These are phyloP conservation scores for Emmonsia crescens DNA, from an alignment of 2,329 filamentous ascomycete species.

Conservation along the genomic window DNA sequence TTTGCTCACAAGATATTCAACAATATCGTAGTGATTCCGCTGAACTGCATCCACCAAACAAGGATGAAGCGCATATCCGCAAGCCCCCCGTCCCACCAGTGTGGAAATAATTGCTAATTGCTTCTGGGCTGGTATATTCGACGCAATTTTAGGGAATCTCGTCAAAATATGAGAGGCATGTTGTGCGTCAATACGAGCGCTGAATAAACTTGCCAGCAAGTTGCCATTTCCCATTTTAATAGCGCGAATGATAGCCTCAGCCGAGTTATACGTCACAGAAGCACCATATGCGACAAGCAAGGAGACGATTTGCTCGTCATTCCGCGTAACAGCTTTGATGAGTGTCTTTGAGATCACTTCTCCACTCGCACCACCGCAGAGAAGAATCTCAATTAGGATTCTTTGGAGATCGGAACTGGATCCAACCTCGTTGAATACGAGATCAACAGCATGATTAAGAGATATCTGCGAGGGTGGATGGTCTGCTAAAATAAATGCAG, in stretches of 20 bases:
- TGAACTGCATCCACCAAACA: conserved; percentile 15
- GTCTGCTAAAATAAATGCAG: conserved; percentile 45
- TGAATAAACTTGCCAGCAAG: conserved; percentile 39
- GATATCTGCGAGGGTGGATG: conserved; percentile 41
- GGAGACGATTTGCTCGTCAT: conserved; percentile 45
- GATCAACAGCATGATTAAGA: conserved; percentile 42
- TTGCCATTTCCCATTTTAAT: conserved; percentile 39
- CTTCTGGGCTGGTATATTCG: conserved; percentile 9
- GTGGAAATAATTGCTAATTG: conserved; percentile 14
- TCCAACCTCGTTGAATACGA: conserved; percentile 37
- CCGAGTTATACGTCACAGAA: conserved; percentile 45
- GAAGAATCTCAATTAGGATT: conserved; percentile 44
- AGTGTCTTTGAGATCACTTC: conserved; percentile 41
- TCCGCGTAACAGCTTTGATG: conserved; percentile 38
- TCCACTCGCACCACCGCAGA: conserved; percentile 49
- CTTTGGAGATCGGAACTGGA: conserved; percentile 42
- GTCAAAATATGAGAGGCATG: conserved; percentile 35
- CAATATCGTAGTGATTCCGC: conserved; percentile 14
- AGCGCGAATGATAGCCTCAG: conserved; percentile 39
- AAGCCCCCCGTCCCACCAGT: conserved; percentile 12
- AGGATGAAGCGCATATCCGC: conserved; percentile 13
- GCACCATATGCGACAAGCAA: conserved; percentile 46
- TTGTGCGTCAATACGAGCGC: conserved; percentile 35
- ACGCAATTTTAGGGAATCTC: conserved; percentile 7
- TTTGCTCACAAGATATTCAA: conserved; percentile 14